phyloP scores from a whole-genome alignment of 2,329 filamentous ascomycete species.

The Fusarium chlamydosporum region DNA sequence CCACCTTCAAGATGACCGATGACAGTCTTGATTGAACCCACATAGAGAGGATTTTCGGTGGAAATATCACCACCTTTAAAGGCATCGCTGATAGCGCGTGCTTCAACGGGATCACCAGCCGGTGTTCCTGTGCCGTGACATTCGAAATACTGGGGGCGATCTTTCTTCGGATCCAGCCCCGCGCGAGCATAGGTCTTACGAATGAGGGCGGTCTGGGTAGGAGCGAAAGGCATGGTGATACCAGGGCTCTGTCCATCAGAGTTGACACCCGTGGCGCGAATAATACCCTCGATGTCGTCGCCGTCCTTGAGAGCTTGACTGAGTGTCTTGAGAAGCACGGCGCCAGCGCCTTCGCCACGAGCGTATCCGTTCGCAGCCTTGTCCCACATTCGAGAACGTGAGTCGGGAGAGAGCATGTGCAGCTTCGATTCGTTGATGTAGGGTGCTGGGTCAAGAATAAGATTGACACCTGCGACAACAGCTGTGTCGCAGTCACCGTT shows the following conservation, averaged over 20 bases:
- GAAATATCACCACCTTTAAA: not conserved
- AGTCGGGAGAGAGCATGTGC: constrained; percentile 20
- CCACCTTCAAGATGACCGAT: constrained; percentile 28
- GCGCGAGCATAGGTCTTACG: not conserved
- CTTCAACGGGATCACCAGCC: constrained; percentile 50
- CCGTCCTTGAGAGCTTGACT: constrained; percentile 7
- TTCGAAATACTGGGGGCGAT: constrained; percentile 21
- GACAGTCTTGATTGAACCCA: constrained; percentile 33
- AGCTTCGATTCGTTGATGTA: constrained; percentile 27
- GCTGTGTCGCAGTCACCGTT: constrained; percentile 25
- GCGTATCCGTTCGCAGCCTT: constrained; percentile 29
- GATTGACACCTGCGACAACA: constrained; percentile 24
- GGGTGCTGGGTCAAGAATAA: constrained; percentile 26
- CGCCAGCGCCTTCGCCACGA: constrained; percentile 33
- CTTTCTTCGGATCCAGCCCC: not conserved
- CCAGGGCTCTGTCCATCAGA: constrained; percentile 8
- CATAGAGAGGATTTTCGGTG: constrained; percentile 10
- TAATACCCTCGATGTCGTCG: constrained; percentile 10
- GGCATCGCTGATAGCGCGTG: not conserved
- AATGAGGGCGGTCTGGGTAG: constrained; percentile 11
- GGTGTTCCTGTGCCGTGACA: constrained; percentile 62
- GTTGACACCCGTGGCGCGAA: constrained; percentile 20
- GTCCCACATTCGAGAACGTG: constrained; percentile 29
- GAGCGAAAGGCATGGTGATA: constrained; percentile 2
- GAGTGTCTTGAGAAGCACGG: constrained; percentile 32